Evolutionary conservation across 1,284 basidiomycete species (phyloP).

Genomic region (Golubevia pallescens): DNA sequence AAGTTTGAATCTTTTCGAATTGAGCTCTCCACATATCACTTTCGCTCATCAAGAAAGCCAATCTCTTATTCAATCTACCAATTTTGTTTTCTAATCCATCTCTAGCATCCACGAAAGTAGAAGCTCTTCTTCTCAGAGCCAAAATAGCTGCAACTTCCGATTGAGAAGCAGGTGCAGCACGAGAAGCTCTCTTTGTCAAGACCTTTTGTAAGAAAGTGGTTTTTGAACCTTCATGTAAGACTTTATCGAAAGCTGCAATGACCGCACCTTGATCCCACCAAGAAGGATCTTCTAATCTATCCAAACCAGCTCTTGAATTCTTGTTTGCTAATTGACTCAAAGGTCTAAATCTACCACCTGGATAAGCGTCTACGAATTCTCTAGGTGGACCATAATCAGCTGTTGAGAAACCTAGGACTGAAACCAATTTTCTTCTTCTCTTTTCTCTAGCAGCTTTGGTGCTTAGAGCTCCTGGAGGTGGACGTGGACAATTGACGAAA

Average conservation of each 20-base stretch:
- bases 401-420: constrained; percentile 35
- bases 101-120: constrained; percentile 83
- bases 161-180: constrained; percentile 24
- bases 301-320: constrained; percentile 27
- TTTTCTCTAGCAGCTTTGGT: constrained; percentile 82
- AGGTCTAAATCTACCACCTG: constrained; percentile 45
- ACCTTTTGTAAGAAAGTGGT: constrained; percentile 42
- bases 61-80: constrained; percentile 68
- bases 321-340: constrained; percentile 31
- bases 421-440: constrained; percentile 73
- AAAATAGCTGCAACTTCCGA: constrained; percentile 44
- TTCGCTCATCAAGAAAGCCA: constrained; percentile 90
- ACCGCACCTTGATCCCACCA: constrained; percentile 51
- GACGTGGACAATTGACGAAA: constrained; percentile 79
- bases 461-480: constrained; percentile 80
- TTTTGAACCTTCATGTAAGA: constrained; percentile 40
- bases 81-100: constrained; percentile 60
- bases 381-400: constrained; percentile 43
- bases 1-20: constrained; percentile 86
- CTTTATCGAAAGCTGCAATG: constrained; percentile 46
- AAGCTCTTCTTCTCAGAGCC: constrained; percentile 73
- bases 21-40: constrained; percentile 87
- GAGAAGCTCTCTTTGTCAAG: constrained; percentile 27
- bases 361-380: constrained; percentile 54
- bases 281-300: constrained; percentile 35